These are phyloP conservation scores for thale cress (Arabidopsis thaliana) DNA, from an alignment of 345 rosid species.

Conservation along the genomic window DNA sequence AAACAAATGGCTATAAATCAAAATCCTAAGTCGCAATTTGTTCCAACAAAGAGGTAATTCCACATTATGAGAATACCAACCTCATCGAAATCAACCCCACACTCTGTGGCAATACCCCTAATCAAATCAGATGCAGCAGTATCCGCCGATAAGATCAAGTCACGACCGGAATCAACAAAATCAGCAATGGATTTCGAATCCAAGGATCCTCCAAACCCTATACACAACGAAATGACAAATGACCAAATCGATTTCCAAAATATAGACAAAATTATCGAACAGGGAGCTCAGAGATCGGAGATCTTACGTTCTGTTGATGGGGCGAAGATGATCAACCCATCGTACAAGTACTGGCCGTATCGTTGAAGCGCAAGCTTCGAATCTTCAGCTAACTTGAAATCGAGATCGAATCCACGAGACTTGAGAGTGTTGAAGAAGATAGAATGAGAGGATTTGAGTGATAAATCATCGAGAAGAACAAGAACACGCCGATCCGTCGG, in stretches of 20 bases:
- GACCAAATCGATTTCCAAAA: neutral
- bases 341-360: slow-evolving; percentile 69
- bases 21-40: slow-evolving; percentile 11
- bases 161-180: slow-evolving; percentile 78
- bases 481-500: slow-evolving; percentile 62
- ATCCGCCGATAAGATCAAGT: slow-evolving; percentile 70
- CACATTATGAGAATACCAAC: slow-evolving; percentile 44
- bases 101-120: slow-evolving; percentile 59
- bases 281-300: neutral
- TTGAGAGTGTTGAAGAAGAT: slow-evolving; percentile 66
- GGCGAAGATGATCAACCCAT: slow-evolving; percentile 62
- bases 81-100: slow-evolving; percentile 80
- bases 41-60: slow-evolving; percentile 11
- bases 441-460: slow-evolving; percentile 69
- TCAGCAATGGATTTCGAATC: slow-evolving; percentile 62
- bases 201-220: slow-evolving; percentile 67
- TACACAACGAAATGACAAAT: slow-evolving; percentile 5
- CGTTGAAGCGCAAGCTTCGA: slow-evolving; percentile 65
- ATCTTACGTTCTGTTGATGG: slow-evolving; percentile 66
- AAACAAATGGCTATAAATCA: slow-evolving; percentile 27
- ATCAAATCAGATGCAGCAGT: slow-evolving; percentile 67
- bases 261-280: neutral
- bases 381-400: slow-evolving; percentile 69
- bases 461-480: slow-evolving; percentile 65
- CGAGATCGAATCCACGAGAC: slow-evolving; percentile 64